phyloP scores from a whole-genome alignment of 2,329 filamentous ascomycete species.

The Akanthomyces muscarius region DNA sequence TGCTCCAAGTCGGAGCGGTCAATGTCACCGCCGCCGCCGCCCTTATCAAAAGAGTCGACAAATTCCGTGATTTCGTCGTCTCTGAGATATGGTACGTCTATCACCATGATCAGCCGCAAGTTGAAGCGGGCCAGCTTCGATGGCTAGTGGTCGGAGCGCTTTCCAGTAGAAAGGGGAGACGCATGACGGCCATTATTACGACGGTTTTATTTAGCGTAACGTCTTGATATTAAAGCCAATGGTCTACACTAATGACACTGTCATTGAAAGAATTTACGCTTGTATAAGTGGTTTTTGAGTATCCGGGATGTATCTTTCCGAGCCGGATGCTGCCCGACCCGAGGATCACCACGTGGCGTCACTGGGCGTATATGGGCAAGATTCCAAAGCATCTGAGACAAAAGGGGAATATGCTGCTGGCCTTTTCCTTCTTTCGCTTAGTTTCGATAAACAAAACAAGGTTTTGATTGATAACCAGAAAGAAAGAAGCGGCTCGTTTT shows the following conservation, averaged over 20 bases:
- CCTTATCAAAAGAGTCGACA: conserved; percentile 48
- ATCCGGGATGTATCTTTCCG: background rate
- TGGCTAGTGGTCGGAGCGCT: background rate
- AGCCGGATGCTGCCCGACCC: background rate
- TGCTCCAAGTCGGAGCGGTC: conserved; percentile 49
- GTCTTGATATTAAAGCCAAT: background rate
- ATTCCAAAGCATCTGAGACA: background rate
- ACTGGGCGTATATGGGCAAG: background rate
- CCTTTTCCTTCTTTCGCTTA: too few relatives aligned
- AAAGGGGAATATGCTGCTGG: background rate
- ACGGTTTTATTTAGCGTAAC: background rate
- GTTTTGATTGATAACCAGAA: too few relatives aligned
- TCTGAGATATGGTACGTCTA: conserved; percentile 30
- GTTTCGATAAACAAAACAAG: too few relatives aligned
- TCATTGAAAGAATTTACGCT: background rate
- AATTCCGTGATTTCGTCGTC: conserved; percentile 50
- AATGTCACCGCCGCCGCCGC: conserved; percentile 47
- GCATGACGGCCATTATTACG: background rate
- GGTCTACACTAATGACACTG: background rate
- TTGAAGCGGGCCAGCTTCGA: background rate
- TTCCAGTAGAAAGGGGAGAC: background rate
- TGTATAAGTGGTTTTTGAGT: background rate
- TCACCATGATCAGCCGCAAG: background rate
- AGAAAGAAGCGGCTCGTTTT: too few relatives aligned
- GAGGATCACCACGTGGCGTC: background rate